Conservation (phyloP, 2,329 filamentous ascomycete species). For the Knufia petricola region DNA sequence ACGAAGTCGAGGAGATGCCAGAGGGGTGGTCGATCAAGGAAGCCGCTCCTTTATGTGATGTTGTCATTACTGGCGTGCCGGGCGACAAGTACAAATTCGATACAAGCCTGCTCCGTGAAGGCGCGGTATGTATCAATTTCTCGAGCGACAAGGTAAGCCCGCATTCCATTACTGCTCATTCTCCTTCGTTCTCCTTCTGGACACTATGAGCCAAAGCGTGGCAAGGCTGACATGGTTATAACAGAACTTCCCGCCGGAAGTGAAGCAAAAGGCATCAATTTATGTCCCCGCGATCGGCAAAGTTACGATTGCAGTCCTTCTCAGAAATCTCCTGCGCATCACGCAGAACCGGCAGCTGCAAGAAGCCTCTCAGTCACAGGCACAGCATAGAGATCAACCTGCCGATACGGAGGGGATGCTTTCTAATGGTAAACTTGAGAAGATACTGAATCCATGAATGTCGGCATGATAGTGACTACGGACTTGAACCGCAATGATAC, state of each 20-base stretch:
- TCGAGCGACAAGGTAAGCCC: slow-evolving; percentile 65
- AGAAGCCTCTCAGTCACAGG: background rate
- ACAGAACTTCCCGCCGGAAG: slow-evolving; percentile 74
- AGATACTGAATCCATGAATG: slow-evolving; percentile 1
- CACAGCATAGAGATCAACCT: background rate
- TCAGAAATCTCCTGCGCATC: slow-evolving; percentile 76
- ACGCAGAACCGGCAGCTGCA: slow-evolving; percentile 29
- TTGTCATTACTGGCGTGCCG: slow-evolving; percentile 89
- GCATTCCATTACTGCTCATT: background rate
- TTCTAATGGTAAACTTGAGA: background rate
- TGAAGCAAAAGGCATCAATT: slow-evolving; percentile 93
- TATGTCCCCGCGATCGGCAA: slow-evolving; percentile 97
- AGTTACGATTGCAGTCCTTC: slow-evolving; percentile 84
- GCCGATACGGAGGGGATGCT: background rate
- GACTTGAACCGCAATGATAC: too few species aligned
- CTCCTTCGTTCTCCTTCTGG: too few species aligned
- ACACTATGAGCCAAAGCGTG: background rate
- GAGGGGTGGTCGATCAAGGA: slow-evolving; percentile 56
- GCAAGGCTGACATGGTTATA: slow-evolving; percentile 1
- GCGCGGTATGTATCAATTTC: slow-evolving; percentile 98
- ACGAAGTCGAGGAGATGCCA: slow-evolving; percentile 81
- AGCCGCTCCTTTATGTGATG: slow-evolving; percentile 78
- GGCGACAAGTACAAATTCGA: slow-evolving; percentile 84
- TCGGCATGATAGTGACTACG: too few species aligned
- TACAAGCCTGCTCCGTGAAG: slow-evolving; percentile 69